Base-by-base conservation (phyloP, 129 eudicot genomes). In the Chrysanthemum seticuspe region DNA sequence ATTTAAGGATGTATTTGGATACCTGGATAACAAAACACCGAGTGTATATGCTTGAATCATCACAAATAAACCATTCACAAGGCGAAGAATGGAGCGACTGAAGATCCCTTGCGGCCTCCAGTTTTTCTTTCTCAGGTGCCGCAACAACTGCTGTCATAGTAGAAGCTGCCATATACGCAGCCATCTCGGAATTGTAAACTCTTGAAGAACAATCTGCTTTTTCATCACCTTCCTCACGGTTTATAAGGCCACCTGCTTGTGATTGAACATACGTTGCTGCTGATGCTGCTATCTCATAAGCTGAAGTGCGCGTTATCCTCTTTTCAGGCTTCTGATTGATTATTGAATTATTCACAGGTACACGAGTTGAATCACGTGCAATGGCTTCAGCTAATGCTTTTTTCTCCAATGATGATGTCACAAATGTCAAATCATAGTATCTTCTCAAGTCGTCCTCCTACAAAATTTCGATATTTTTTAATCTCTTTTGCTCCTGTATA, bases 91-190 rank as follows among this genome's bases (percentile, higher is more conserved):
- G 86, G 68, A 84, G 88, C 34, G 95, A 81, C 70, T 85, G 97
- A 40, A 91, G 89, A 53, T 86, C 83, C 71, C 50, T 87, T 18
- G 97, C 95, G 29, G 91, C 95, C 75, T 87, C 87, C 71, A 83
- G 91, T 67, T 84, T 91, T 67, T 91, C 86, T 58, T 85, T 76
- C 78, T 91, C 95, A 9, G 85, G 86, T 13, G 95, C 97, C 2
- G 95, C 95, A 50, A 91, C 95, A 71, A 91, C 89, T 25, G 97
- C 95, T 31, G 97, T 91, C 91, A 91, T 87, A 10, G 97, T 87
- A 14, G 95, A 85, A 18, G 97, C 95, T 5, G 97, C 94, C 74
- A 91, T 87, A 47, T 81, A 82, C 7, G 97, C 97, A 3, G 95
- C 97, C 87, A 82, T 85, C 78, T 86, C 95, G 4, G 95, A 82